Evolutionary conservation across 2,329 filamentous ascomycete species (phyloP), one percentile per base, ranked within the genome.

Genomic region (Colletotrichum eleusines): DNA sequence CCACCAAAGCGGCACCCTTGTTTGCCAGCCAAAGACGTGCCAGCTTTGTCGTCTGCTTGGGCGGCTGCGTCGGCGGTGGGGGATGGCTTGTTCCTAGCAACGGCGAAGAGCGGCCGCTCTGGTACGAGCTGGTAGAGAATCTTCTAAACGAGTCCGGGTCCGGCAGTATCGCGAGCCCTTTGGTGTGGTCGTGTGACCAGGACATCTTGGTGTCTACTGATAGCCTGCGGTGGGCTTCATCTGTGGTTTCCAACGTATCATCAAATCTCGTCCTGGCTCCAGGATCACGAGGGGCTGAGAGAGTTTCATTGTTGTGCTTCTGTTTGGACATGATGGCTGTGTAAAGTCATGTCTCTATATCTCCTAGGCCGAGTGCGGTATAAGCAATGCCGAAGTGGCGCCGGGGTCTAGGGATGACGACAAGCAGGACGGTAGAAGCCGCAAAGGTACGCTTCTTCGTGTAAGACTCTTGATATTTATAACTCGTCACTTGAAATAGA

Each of bases 1-100:
- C 84, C 53, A 97, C 93, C 54, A 94, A 84, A 28, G 92, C 83
- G 26, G 95, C 86, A 2, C 93, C 92, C 74, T 91, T 91, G 76
- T 96, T 94, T 64, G 84, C 61, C 82, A 5, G 80, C 73, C 91
- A 91, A 94, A 73, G 89, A 81, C 28, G 70, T 72, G 28, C 35
- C 73, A 33, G 72, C 73, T 44, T 58, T 26, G 8, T 63, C 74
- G 64, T 72, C 74, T 58, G n/a, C 54, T 38, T 20, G 14, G 54
- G 33, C 14, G 58, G 58, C n/a, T 38, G 71, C 5, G 33, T 74
- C 58, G 62, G 14, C 12, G 60, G 74, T 69, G 38, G 74, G 68
- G 31, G 72, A 1, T 76, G 77, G 6, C 79, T 69, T 14, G 53
- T 44, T 48, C 44, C 71, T 28, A 33, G 46, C 16, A 58, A 54